Conservation (phyloP, 768 basidiomycete species). For the Mycena floridula region DNA sequence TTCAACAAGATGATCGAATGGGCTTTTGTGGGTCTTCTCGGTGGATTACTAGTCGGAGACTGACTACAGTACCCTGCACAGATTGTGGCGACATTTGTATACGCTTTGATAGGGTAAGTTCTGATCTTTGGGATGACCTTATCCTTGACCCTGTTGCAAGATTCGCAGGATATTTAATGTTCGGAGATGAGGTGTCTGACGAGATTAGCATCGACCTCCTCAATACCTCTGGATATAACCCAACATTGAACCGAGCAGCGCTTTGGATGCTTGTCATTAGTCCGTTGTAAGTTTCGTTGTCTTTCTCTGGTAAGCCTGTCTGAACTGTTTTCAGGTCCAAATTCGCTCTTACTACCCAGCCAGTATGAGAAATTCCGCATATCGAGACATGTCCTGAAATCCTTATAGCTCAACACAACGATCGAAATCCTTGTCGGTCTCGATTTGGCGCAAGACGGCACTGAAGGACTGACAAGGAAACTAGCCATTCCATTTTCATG, state of each 20-base stretch:
- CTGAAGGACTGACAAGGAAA: slow-evolving; percentile 33
- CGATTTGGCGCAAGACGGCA: slow-evolving; percentile 33
- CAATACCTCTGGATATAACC: slow-evolving; percentile 65
- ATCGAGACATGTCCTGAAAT: slow-evolving; percentile 1
- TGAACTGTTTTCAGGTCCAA: slow-evolving; percentile 54
- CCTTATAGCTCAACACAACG: slow-evolving; percentile 65
- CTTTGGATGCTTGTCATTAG: slow-evolving; percentile 84
- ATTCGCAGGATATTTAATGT: slow-evolving; percentile 87
- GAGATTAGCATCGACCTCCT: slow-evolving; percentile 88
- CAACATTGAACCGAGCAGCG: slow-evolving; percentile 61
- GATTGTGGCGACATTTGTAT: slow-evolving; percentile 58
- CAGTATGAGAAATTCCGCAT: no score
- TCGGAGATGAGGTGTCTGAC: slow-evolving; percentile 71
- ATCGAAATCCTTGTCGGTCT: slow-evolving; percentile 74
- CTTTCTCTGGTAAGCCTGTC: not conserved
- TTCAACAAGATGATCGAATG: slow-evolving; percentile 81
- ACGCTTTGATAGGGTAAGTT: no score
- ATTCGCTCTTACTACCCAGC: slow-evolving; percentile 79
- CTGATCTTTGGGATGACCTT: no score
- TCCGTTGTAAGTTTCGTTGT: slow-evolving; percentile 48
- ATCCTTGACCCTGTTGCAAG: no score
- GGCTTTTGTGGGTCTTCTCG: slow-evolving; percentile 64
- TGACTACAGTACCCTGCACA: slow-evolving; percentile 19
- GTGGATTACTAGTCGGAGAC: no score
- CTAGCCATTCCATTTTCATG: slow-evolving; percentile 9